Base-by-base conservation (phyloP, 176 grass and related monocot species). In the Pontederia crassipes region DNA sequence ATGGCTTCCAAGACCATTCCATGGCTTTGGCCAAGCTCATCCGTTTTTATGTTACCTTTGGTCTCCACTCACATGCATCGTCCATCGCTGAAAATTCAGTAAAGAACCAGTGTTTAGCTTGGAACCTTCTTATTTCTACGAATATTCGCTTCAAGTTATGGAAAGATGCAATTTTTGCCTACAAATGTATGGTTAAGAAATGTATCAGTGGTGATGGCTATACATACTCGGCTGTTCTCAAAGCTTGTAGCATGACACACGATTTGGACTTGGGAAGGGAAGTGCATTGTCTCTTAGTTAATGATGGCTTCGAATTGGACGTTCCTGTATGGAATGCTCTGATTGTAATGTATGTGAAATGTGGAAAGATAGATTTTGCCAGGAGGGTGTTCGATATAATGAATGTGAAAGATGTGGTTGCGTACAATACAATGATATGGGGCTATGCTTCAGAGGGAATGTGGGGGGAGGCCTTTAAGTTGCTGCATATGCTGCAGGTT, bases 311-410 rank as follows among this genome's bases (percentile, higher is more conserved):
- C 18, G 75, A 77, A n/a, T 68, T 80, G 62, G 78, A 89, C 76
- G 75, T 85, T 67, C 70, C 55, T 12, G 81, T 75, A 3, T 79
- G 78, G 78, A 89, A 89, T 49, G 74, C 81, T 53, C 60, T 89
- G 64, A 17, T 81, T 1, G 78, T 71, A 47, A 79, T 89, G 81
- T 75, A 79, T 15, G 78, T 26, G 11, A 89, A 79, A 68, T 81
- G 75, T 14, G 72, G 72, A 40, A 75, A 81, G 49, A 6, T 82
- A 26, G 59, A 55, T 3, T 67, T 57, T 11, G 78, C 81, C 0
- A 62, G 59, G 45, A 85, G 58, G 59, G 51, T 89, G 72, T 89
- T 89, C 4, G 75, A 89, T 12, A 81, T 40, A 75, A 89, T 85
- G 86, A 12, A 62, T 54, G 54, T 32, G 13, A 76, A 72, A 57